Evolutionary conservation across 257 asterid species (phyloP), one percentile per base, ranked within the genome.

Genomic region (Salvia splendens): DNA sequence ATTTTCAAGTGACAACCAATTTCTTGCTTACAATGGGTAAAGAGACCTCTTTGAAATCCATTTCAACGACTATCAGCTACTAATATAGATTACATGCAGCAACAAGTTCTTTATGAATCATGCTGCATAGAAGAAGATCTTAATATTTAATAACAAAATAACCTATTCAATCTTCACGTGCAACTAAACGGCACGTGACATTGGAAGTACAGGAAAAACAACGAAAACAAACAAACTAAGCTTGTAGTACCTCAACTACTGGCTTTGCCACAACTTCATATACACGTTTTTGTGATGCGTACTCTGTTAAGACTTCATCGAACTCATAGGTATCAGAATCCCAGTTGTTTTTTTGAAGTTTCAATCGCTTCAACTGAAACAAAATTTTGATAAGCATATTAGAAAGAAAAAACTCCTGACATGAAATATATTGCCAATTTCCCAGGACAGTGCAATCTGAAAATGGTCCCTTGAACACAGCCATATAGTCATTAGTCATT

Each of bases 201-300:
- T 36, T 36, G 14, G 28, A 32, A 17, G 28, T 50, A 55, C 53
- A 3, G 24, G 38, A 68, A 53, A 20, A 77, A 40, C 36, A 58
- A 20, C 14, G 67, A 65, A 43, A 50, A 46, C 20, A 45, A 54
- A 65, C 61, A 64, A 17, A 56, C 14, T 61, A 65, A 43, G 67
- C 28, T 55, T 14, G 57, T 43, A 40, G 6, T 73, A 92, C 96
- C 96, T 89, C 96, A 75, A 92, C 96, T 0, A 92, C 98, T 57
- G 98, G 98, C 82, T 87, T 92, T 59, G 96, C 98, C 53, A 92
- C 96, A 45, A 76, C 95, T 86, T 92, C 96, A 33, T 87, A 92
- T n/a, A 89, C 96, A 56, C 96, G 95, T 68, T 84, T 89, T 69
- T 92, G 96, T 9, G 98, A 92, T 46, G 98, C 83, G 74, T 78